Base-by-base conservation (phyloP, 352 stramenopile species). In the Pythium utonaiense region DNA sequence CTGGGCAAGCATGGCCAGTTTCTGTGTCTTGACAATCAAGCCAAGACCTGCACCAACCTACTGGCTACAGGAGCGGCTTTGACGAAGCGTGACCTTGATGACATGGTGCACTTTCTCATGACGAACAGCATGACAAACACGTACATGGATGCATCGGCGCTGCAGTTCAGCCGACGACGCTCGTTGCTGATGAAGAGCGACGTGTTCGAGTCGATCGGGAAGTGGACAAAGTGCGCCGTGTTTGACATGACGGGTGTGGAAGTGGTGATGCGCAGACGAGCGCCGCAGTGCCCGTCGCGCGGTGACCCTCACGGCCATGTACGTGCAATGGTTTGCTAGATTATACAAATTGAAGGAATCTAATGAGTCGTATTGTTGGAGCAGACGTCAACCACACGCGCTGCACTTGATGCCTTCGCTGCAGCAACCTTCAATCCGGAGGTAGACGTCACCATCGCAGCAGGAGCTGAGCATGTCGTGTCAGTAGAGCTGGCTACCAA, bases 101-200 rank as follows among this genome's bases (percentile, higher is more conserved):
- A 70, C 38, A 86, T 76, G 61, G 69, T 88, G 52, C 75, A 89
- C 44, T 87, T 84, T 38, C 62, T 88, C 34, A 75, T 87, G 65
- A 80, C 59, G 14, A 84, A 76, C 14, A 76, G 71, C 5, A 85
- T 88, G 57, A 54, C 80, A 33, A 87, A 75, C 12, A 83, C 76
- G 19, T 60, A 76, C 21, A 71, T 87, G 41, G 61, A 88, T 49
- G 68, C 68, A 1, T 73, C 71, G 2, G 58, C 65, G 14, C 53
- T 84, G 33, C 48, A 22, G 0, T 81, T 89, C 42, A 56, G 70
- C n/a, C 71, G 73, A 22, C 86, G 85, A 62, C 67, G 52, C 10
- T 57, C 61, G 24, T 89, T 76, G 80, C 70, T 88, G 44, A 78
- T 77, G 3, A 74, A 70, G 12, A 36, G 57, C 8, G 57, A 70